Percentiles rank a stretch among this genome's conserved stretches.
These are phyloP conservation scores for Salix dunnii DNA, from an alignment of 345 rosid genomes.

Conservation along the genomic window DNA sequence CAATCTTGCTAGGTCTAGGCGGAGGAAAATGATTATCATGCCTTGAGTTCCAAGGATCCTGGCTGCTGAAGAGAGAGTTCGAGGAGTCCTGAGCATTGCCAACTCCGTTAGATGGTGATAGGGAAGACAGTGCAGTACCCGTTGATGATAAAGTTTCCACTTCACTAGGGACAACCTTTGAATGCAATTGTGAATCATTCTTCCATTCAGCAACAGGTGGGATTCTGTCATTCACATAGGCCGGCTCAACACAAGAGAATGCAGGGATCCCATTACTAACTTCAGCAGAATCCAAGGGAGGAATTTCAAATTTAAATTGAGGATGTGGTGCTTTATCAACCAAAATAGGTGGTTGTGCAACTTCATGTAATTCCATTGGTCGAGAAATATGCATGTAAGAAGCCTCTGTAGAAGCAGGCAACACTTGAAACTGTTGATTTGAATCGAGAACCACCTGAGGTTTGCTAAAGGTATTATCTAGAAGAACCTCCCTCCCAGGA, in stretches of 20 bases:
- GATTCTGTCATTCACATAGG: conserved; percentile 27
- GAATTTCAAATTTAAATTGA: conserved; percentile 36
- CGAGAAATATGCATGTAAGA: conserved; percentile 24
- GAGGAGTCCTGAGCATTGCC: conserved; percentile 47
- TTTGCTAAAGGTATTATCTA: conserved; percentile 29
- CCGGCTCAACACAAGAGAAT: conserved; percentile 26
- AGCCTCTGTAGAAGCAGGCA: conserved; percentile 26
- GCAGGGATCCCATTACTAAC: conserved; percentile 27
- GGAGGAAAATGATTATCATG: conserved; percentile 51
- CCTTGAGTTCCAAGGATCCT: conserved; percentile 62
- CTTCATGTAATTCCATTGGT: conserved; percentile 31
- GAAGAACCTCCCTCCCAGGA: conserved; percentile 32
- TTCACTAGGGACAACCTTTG: conserved; percentile 21
- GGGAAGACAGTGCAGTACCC: conserved; percentile 18
- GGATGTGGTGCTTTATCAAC: conserved; percentile 36
- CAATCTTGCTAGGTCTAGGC: conserved; percentile 54
- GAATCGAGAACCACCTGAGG: conserved; percentile 29
- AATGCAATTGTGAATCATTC: conserved; percentile 34
- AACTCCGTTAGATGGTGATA: conserved; percentile 22
- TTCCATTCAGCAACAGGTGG: conserved; percentile 31
- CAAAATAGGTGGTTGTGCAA: conserved; percentile 26
- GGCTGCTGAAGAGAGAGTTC: conserved; percentile 57
- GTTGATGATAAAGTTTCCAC: conserved; percentile 24
- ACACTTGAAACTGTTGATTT: conserved; percentile 26
- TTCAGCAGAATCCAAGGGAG: conserved; percentile 37